Base-by-base conservation (phyloP, 2,329 filamentous ascomycete species). In the Gaeumannomyces tritici region DNA sequence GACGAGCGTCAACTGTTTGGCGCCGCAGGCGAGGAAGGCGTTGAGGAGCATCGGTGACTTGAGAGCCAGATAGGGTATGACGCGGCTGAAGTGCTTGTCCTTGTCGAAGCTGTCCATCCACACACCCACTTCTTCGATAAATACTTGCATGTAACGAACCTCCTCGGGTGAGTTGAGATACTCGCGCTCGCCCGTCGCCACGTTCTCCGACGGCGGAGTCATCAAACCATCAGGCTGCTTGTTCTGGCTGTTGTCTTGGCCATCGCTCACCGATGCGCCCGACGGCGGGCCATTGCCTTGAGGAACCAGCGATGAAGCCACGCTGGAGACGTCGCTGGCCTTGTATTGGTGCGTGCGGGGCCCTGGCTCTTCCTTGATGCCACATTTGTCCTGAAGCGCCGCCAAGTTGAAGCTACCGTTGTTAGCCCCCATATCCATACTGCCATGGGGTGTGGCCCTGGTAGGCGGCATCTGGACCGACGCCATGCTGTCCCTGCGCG, bases 41-140 rank as follows among this genome's bases (percentile, higher is more conserved):
- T 96, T 93, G 35, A 96, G 82, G 15, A 98, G 82, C 89, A 97
- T 93, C 0, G 91, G 89, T 63, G 95, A 90, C 62, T 86, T 83
- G 28, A 96, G 78, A 1, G 92, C 87, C 69, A 93, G 84, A 69
- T 91, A 92, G 0, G 93, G 92, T n/a, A 97, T 79, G 24, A 91
- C 78, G 59, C 89, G 84, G 28, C 90, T 91, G 73, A 97, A 97
- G 77, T 96, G 90, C 75, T 93, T 93, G 66, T 88, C 82, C 42
- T 86, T 82, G 75, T 96, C 91, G 79, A 97, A 86, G 55, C 87
- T 90, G 74, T 97, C 93, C 90, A 98, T 96, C 91, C 93, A 97
- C 3, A 91, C 75, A 0, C 89, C 92, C 2, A 98, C 90, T 67
- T 96, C 89, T 70, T 96, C 89, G 8, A 96, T 88, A 72, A 96